Conservation (phyloP, 2,329 filamentous ascomycete genomes). For the Magnaporthales sp. region DNA sequence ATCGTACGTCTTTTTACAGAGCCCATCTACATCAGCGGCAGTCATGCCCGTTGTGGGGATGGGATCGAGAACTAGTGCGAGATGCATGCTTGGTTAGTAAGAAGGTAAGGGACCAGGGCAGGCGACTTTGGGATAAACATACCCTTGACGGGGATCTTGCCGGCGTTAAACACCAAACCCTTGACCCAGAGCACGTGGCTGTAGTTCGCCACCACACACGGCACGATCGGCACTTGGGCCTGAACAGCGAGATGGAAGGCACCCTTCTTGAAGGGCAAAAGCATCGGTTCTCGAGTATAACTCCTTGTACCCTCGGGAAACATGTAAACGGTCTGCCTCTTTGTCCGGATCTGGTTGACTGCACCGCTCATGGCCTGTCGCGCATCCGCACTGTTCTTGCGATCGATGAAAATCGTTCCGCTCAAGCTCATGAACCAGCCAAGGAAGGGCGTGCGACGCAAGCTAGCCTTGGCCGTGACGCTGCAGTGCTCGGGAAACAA, state of each 20-base stretch:
- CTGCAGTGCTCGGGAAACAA: conserved; percentile 89
- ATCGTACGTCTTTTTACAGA: conserved; percentile 60
- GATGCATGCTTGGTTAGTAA: background rate
- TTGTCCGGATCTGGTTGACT: conserved; percentile 64
- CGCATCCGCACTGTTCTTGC: conserved; percentile 73
- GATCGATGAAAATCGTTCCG: conserved; percentile 92
- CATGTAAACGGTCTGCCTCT: conserved; percentile 72
- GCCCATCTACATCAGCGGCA: conserved; percentile 65
- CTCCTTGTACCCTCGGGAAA: conserved; percentile 91
- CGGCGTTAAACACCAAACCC: conserved; percentile 55
- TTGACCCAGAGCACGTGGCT: conserved; percentile 61
- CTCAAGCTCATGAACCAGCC: conserved; percentile 91
- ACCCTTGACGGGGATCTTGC: conserved; percentile 70
- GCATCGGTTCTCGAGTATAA: conserved; percentile 69
- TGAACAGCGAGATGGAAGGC: conserved; percentile 94
- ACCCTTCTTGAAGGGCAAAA: conserved; percentile 98
- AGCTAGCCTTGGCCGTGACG: conserved; percentile 82
- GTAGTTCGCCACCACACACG: conserved; percentile 74
- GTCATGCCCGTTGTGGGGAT: conserved; percentile 69
- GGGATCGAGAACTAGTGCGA: conserved; percentile 61
- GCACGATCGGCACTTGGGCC: conserved; percentile 87
- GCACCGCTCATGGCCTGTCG: conserved; percentile 79
- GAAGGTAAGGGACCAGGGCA: background rate
- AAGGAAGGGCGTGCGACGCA: conserved; percentile 73
- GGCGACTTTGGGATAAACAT: conserved; percentile 14